These are phyloP conservation scores for Erythrobasidium yunnanense DNA, from an alignment of 768 basidiomycete genomes.

Conservation along the genomic window DNA sequence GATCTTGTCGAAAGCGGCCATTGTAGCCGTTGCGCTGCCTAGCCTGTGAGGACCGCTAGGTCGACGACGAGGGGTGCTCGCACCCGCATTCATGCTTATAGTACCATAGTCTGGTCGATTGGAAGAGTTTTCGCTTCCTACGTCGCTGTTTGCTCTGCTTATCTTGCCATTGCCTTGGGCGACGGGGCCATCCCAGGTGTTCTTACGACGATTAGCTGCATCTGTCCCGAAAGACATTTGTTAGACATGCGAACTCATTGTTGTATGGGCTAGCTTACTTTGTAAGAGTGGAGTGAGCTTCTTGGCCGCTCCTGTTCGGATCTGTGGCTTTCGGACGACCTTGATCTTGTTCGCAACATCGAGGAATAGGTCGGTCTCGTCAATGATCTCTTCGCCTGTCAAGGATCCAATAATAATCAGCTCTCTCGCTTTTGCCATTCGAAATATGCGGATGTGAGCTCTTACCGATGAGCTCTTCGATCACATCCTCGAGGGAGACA, in stretches of 20 bases:
- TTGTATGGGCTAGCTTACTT: constrained; percentile 16
- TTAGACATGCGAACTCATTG: background rate
- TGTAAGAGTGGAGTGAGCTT: constrained; percentile 36
- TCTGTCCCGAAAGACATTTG: background rate
- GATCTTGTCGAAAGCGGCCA: constrained; percentile 2
- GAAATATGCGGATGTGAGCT: constrained; percentile 92
- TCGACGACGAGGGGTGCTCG: background rate
- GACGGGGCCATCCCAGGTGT: background rate
- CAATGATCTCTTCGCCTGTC: constrained; percentile 29
- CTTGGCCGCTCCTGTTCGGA: constrained; percentile 28
- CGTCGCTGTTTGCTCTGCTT: background rate
- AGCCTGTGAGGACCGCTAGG: constrained; percentile 10
- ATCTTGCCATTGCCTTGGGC: background rate
- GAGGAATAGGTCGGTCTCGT: constrained; percentile 37
- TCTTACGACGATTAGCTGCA: constrained; percentile 3
- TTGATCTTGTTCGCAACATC: constrained; percentile 35
- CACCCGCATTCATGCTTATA: background rate
- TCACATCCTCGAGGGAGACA: constrained; percentile 53
- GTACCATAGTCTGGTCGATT: constrained; percentile 15
- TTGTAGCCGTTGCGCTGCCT: background rate
- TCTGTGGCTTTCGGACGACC: constrained; percentile 34
- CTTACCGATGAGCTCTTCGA: constrained; percentile 53
- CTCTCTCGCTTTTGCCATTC: background rate
- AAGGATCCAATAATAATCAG: background rate
- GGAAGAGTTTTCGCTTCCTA: background rate